These are phyloP conservation scores for Discostella stelligera DNA, from an alignment of 352 stramenopile species.

Conservation along the genomic window DNA sequence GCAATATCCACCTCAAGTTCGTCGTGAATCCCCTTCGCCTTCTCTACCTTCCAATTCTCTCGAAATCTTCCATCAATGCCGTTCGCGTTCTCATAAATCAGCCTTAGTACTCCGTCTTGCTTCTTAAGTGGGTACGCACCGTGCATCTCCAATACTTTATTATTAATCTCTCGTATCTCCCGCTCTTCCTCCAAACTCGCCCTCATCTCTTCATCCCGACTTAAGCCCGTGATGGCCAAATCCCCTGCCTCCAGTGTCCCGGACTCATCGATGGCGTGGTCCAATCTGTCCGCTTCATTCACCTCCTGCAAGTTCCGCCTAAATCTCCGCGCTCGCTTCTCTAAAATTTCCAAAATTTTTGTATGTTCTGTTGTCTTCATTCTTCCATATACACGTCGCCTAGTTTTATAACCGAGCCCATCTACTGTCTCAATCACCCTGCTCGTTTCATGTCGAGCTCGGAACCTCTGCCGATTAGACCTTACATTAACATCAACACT, in stretches of 20 bases:
- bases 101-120: neutral
- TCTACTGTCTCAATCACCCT: too few species aligned
- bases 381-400: neutral
- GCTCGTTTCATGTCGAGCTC: neutral
- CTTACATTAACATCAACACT: neutral
- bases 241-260: neutral
- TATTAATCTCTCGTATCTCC: too few species aligned
- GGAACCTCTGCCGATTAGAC: neutral
- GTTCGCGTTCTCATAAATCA: too few species aligned
- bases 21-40: slow-evolving; percentile 14
- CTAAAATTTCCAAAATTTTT: neutral
- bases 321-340: neutral
- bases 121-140: neutral
- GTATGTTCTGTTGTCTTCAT: neutral
- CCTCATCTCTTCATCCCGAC: too few species aligned
- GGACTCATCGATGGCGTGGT: neutral
- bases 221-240: neutral
- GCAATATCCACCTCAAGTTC: too few species aligned
- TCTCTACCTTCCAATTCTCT: slow-evolving; percentile 15
- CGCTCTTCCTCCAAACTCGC: too few species aligned
- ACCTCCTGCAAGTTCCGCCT: neutral
- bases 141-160: neutral
- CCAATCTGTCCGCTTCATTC: neutral
- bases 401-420: neutral
- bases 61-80: too few species aligned